Conservation (phyloP, 257 asterid genomes). For the Leptodermis oblonga region DNA sequence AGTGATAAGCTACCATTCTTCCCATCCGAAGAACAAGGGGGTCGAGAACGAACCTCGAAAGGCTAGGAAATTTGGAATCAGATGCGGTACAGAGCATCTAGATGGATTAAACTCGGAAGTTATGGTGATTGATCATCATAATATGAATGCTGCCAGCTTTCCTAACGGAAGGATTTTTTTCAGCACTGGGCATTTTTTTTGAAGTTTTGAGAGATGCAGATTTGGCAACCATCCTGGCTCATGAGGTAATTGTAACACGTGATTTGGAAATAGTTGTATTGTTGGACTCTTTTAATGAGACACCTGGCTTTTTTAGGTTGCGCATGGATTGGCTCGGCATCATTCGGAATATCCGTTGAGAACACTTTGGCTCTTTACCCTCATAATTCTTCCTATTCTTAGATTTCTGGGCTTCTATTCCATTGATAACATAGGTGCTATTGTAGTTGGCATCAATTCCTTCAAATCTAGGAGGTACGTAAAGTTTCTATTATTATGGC, state of each 20-base stretch:
- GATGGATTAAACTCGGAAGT: constrained; percentile 5
- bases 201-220: not conserved
- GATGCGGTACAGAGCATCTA: not conserved
- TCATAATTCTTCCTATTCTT: too few species aligned
- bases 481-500: too few species aligned
- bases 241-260: too few species aligned
- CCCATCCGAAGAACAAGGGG: not conserved
- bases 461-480: not conserved
- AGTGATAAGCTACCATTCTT: not conserved
- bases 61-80: not conserved
- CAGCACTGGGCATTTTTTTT: not conserved
- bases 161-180: not conserved
- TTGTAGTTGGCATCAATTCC: not conserved
- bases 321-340: not conserved
- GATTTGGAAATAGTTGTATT: too few species aligned
- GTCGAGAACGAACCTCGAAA: not conserved
- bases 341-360: not conserved
- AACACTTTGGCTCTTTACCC: not conserved
- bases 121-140: not conserved
- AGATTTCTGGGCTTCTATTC: too few species aligned
- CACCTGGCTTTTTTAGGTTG: too few species aligned
- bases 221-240: not conserved
- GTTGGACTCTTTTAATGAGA: too few species aligned
- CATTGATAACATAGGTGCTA: too few species aligned
- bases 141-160: not conserved